Base-by-base conservation (phyloP, 2,329 filamentous ascomycete genomes). In the Hypoxylon sp. region DNA sequence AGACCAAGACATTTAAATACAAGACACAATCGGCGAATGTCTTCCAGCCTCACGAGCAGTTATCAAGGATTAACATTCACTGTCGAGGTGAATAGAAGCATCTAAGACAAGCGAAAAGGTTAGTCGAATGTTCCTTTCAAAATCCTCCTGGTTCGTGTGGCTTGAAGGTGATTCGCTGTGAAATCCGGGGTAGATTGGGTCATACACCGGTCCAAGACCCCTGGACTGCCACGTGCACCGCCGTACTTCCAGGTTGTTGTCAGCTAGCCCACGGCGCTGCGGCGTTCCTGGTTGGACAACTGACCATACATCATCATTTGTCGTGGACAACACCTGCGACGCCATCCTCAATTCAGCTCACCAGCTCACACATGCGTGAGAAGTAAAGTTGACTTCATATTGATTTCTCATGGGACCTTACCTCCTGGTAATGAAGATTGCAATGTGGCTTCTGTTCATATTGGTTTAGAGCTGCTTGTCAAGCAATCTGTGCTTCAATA, bases 181-280 rank as follows among this genome's bases (percentile, higher is more conserved):
- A 46, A 55, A 48, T 58, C 59, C 56, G 53, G 48, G 32, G 43
- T 60, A 51, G 43, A 38, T 56, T 23, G 36, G 48, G 36, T 30
- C 56, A 28, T 60, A 28, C 30, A 45, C 48, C 66, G 43, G 62
- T 2, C 34, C 25, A 17, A 38, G 45, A 51, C 23, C 43, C 28
- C 21, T 2, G 49, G 28, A 7, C 19, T 50, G 46, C 63, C 65
- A 65, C 62, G 62, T 65, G 65, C 55, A 28, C n/a, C 43, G 11
- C 45, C 49, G 53, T 62, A 19, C 34, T 23, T 30, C 28, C 28
- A 30, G 28, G 28, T 30, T 28, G 21, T 52, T 41, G 19, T 28
- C 36, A 45, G 14, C 4, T 17, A 43, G n/a, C 17, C 21, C 43
- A 49, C 34, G 34, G 11, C 30, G 21, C 21, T 34, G 43, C 34